Percentiles rank a stretch among this genome's conserved stretches.
phyloP scores from a whole-genome alignment of 106 monocot species.

The Dendrobium huoshanense region DNA sequence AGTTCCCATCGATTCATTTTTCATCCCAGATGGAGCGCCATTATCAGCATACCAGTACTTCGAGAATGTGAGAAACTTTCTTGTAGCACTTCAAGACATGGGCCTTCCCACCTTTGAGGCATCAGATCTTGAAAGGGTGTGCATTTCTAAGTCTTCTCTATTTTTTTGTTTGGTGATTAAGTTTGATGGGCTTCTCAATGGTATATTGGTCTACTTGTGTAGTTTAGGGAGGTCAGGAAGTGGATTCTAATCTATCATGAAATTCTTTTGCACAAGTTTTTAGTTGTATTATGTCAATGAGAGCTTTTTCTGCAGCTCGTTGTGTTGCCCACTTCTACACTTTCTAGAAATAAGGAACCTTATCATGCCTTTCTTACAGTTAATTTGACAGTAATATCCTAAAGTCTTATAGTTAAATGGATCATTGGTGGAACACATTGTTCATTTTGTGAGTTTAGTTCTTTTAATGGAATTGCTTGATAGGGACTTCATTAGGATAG shows the following conservation, averaged over 20 bases:
- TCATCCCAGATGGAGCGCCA: conserved; percentile 48
- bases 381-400: background rate
- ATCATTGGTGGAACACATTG: background rate
- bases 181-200: background rate
- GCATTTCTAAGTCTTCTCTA: background rate
- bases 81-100: conserved; percentile 47
- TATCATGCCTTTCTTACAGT: background rate
- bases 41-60: conserved; percentile 78
- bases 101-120: conserved; percentile 87
- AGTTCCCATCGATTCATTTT: conserved; percentile 28
- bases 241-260: background rate
- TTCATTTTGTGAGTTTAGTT: background rate
- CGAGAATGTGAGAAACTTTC: conserved; percentile 78
- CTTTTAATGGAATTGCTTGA: background rate
- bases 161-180: background rate
- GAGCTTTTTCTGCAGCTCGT: background rate
- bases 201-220: background rate
- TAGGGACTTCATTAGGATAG: background rate
- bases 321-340: background rate
- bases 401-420: too few relatives aligned
- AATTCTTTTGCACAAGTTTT: background rate
- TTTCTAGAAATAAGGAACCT: background rate
- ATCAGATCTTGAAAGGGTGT: conserved; percentile 70
- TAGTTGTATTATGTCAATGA: background rate
- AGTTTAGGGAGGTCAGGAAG: background rate